Evolutionary conservation across 169 alveolate genomes (phyloP).

Genomic region (Plasmodium fragile): DNA sequence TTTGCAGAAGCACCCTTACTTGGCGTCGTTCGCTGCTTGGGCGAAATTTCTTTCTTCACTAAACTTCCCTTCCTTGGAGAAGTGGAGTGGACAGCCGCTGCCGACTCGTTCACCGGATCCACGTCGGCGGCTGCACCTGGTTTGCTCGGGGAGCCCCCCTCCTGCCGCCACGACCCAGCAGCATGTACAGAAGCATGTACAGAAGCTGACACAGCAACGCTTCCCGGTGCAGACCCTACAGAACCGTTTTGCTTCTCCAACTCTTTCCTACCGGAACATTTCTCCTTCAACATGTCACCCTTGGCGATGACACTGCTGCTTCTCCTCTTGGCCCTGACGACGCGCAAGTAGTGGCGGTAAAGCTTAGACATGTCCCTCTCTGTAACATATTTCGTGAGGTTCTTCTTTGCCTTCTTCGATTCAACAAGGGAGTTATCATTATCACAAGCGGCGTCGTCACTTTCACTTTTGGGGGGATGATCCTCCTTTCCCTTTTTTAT

Average conservation of each 20-base stretch:
- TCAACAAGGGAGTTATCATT: not conserved
- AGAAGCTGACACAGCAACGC: not conserved
- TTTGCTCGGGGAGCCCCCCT: not conserved
- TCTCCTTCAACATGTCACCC: not conserved
- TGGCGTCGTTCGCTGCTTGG: not conserved
- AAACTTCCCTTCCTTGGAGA: not conserved
- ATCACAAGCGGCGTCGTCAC: not conserved
- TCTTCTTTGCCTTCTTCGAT: constrained; percentile 11
- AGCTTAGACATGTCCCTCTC: constrained; percentile 57
- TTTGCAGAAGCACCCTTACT: not conserved
- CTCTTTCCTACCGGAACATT: not conserved
- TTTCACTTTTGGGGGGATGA: not conserved
- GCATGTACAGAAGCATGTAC: not conserved
- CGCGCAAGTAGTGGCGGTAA: constrained; percentile 27
- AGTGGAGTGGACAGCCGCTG: not conserved
- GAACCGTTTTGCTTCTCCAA: not conserved
- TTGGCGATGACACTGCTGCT: not conserved
- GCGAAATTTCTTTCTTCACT: not conserved
- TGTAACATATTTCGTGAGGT: constrained; percentile 26
- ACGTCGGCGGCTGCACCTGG: not conserved
- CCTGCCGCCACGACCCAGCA: not conserved
- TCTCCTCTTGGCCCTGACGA: constrained; percentile 20
- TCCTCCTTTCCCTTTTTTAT: constrained; percentile 2
- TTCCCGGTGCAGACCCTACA: not conserved
- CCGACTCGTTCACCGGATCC: not conserved